A percentile compares a stretch with the other conserved stretches of the same genome.
phyloP scores from a whole-genome alignment of 2,329 filamentous ascomycete species.

The Talaromyces sp. region DNA sequence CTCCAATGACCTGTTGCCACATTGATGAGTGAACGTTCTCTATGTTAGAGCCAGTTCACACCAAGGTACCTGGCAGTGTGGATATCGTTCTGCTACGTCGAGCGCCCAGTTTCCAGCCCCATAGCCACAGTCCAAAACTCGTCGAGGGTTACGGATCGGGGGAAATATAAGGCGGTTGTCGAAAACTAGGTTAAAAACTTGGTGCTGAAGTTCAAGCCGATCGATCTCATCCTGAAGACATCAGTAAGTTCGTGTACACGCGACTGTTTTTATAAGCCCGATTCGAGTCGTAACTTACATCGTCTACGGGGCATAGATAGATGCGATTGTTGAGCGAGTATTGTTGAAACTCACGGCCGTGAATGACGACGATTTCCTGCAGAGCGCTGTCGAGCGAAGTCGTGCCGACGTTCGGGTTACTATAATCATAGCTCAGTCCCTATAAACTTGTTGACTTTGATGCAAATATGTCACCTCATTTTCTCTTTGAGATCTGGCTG shows the following conservation, averaged over 20 bases:
- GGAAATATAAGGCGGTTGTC: conserved; percentile 67
- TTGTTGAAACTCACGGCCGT: conserved; percentile 65
- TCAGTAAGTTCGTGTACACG: conserved; percentile 10
- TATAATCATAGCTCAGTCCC: conserved; percentile 20
- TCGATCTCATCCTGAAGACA: conserved; percentile 62
- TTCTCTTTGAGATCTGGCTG: background rate
- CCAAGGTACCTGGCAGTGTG: conserved; percentile 59
- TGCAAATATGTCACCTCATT: background rate
- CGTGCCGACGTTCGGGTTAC: conserved; percentile 47
- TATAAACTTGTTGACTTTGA: background rate
- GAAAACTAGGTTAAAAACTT: conserved; percentile 61
- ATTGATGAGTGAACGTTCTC: conserved; percentile 12
- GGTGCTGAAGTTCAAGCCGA: conserved; percentile 62
- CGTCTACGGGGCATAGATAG: conserved; percentile 68
- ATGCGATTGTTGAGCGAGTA: conserved; percentile 63
- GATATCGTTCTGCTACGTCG: conserved; percentile 63
- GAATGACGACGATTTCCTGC: conserved; percentile 57
- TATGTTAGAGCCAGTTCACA: conserved; percentile 12
- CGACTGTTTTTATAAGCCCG: background rate
- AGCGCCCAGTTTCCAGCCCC: conserved; percentile 69
- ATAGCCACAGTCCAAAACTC: conserved; percentile 69
- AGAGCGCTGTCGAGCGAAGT: conserved; percentile 56
- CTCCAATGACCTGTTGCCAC: conserved; percentile 59
- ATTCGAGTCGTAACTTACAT: conserved; percentile 50
- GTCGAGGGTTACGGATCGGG: conserved; percentile 56